Evolutionary conservation across 2,329 filamentous ascomycete species (phyloP), one percentile per base, ranked within the genome.

Genomic region (Sporothrix brunneoviolacea): DNA sequence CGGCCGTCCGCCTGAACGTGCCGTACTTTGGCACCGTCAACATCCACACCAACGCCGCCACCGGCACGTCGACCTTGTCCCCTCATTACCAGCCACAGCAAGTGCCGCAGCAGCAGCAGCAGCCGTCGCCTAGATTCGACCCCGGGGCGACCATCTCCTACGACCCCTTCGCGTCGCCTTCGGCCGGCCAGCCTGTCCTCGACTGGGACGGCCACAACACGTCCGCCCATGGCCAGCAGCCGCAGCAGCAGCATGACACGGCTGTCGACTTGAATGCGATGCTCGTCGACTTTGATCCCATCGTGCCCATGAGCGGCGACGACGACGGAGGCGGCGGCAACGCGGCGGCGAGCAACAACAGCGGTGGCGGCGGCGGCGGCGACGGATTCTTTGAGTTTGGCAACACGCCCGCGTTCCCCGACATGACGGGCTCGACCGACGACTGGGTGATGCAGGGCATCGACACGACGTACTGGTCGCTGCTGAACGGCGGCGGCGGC

Each of bases 11-110:
- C 5, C 63, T 76, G 7, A 68, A 67, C 33, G 66, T 76, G 3
- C 73, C 73, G 0, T 74, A 72, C 53, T 61, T 75, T 3, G 73
- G 73, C 21, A 72, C 69, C 1, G 65, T 76, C 37, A 73, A 69
- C 52, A 71, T 76, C 55, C 68, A 66, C 39, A 56, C 49, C 46
- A 37, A 27, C 18, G 24, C 41, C 3, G 45, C 44, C 15, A 28
- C 36, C 12, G 16, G 21, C n/a, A 30, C 21, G 35, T 18, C 44
- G 3, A 13, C n/a, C 41, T 30, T 44, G 37, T 19, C 36, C 9
- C 33, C 28, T 3, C 27, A 42, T 3, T 19, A 37, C n/a, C 48
- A 48, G 30, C 37, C 46, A 13, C 47, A 47, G 16, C 50, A 52
- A 28, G 24, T n/a, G n/a, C n/a, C n/a, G 18, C 32, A 42, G n/a